These are phyloP conservation scores for Monosporascus sp. DNA, from an alignment of 2,329 filamentous ascomycete genomes.

Conservation along the genomic window DNA sequence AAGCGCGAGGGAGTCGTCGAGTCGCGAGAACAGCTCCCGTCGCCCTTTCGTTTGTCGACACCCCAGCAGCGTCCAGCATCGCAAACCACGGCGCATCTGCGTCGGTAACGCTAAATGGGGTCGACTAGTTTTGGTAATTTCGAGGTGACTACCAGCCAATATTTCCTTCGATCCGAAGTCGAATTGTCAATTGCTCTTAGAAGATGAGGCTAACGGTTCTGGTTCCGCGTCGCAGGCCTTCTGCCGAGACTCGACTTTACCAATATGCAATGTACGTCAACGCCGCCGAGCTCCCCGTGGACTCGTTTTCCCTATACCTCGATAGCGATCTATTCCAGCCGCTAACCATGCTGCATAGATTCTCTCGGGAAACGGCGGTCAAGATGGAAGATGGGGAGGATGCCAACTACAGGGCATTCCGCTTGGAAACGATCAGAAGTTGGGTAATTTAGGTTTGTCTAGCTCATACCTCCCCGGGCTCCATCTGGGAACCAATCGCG, in stretches of 20 bases:
- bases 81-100: slow-evolving; percentile 11
- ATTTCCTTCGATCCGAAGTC: neutral
- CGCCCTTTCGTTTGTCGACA: slow-evolving; percentile 1
- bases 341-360: slow-evolving; percentile 45
- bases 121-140: slow-evolving; percentile 60
- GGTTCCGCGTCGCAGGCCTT: slow-evolving; percentile 55
- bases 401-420: slow-evolving; percentile 74
- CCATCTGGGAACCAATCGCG: neutral
- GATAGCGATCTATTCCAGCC: slow-evolving; percentile 1
- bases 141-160: slow-evolving; percentile 37
- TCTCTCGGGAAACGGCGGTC: slow-evolving; percentile 56
- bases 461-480: neutral
- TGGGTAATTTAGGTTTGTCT: slow-evolving; percentile 77
- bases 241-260: slow-evolving; percentile 77
- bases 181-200: neutral
- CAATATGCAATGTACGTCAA: slow-evolving; percentile 74
- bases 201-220: slow-evolving; percentile 12
- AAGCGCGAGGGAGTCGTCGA: no score
- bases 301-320: neutral
- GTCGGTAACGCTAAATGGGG: slow-evolving; percentile 41
- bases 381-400: slow-evolving; percentile 57
- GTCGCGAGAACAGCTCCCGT: no score
- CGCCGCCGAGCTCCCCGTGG: neutral
- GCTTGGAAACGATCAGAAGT: slow-evolving; percentile 57
- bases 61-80: slow-evolving; percentile 9